phyloP scores from a whole-genome alignment of 805 yeast genomes.

The Starmerella vaccinii region DNA sequence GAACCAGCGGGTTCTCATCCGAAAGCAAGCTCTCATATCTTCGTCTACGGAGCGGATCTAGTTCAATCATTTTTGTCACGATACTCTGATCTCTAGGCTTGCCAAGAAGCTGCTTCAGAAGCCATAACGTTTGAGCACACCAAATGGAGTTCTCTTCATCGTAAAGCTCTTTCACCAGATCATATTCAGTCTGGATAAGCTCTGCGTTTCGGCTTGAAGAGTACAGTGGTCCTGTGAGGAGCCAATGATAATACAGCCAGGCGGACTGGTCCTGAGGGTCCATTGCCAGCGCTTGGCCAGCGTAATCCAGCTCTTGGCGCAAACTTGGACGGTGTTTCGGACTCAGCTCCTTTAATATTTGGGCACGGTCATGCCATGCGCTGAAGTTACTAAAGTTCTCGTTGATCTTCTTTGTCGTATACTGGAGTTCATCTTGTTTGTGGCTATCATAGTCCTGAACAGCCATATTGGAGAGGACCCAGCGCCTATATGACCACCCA shows the following conservation, averaged over 20 bases:
- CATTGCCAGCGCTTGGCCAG: conserved; percentile 77
- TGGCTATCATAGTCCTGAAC: not conserved
- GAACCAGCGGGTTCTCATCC: not conserved
- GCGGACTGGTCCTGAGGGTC: conserved; percentile 92
- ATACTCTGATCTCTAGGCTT: conserved; percentile 5
- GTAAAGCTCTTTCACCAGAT: conserved; percentile 30
- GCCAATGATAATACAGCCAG: conserved; percentile 85
- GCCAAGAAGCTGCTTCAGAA: not conserved
- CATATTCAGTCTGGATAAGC: conserved; percentile 61
- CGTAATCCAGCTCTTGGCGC: conserved; percentile 49
- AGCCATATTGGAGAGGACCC: conserved; percentile 37
- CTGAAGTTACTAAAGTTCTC: conserved; percentile 83
- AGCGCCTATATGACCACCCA: conserved; percentile 91
- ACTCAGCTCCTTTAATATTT: conserved; percentile 49
- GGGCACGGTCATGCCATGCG: conserved; percentile 88
- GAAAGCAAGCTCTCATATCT: conserved; percentile 20
- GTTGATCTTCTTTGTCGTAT: conserved; percentile 69
- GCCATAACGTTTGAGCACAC: conserved; percentile 14
- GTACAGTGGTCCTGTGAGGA: conserved; percentile 39
- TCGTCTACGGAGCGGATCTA: conserved; percentile 27
- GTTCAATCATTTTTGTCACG: conserved; percentile 28
- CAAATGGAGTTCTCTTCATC: conserved; percentile 18
- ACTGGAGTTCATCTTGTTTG: conserved; percentile 47
- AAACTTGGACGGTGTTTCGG: conserved; percentile 30
- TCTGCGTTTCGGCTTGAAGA: conserved; percentile 41